Percentiles rank a stretch among this genome's conserved stretches.
Evolutionary conservation across 495 filamentous ascomycete genomes (phyloP).

Genomic region (Amorphotheca resinae): DNA sequence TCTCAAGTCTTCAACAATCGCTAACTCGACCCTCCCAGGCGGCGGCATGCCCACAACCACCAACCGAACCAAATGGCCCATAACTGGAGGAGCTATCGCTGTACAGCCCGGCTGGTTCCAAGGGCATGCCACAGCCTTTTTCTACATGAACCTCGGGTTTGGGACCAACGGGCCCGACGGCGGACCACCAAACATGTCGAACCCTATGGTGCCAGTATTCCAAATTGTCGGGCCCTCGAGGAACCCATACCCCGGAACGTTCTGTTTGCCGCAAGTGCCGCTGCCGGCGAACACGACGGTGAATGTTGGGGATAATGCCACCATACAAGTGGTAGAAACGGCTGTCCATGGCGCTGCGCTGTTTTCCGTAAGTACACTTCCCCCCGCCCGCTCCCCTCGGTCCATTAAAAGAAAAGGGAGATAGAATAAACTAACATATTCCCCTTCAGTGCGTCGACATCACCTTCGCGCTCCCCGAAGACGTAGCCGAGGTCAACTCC

Average conservation of each 20-base stretch:
- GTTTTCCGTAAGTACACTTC: constrained; percentile 86
- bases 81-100: constrained; percentile 70
- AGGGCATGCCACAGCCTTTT: constrained; percentile 70
- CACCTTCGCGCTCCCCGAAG: constrained; percentile 60
- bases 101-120: constrained; percentile 92
- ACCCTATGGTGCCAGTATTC: constrained; percentile 72
- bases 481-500: constrained; percentile 59
- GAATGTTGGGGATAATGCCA: constrained; percentile 76
- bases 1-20: not conserved
- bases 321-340: constrained; percentile 84
- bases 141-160: constrained; percentile 91
- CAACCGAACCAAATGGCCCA: constrained; percentile 89
- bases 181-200: constrained; percentile 75
- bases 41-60: constrained; percentile 67
- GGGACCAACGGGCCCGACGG: constrained; percentile 50
- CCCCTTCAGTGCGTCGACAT: constrained; percentile 78
- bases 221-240: constrained; percentile 75
- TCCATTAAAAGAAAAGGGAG: not conserved
- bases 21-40: constrained; percentile 38
- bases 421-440: constrained; percentile 4
- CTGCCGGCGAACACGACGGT: constrained; percentile 61
- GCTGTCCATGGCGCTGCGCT: constrained; percentile 83
- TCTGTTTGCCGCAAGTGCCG: constrained; percentile 88
- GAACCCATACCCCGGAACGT: constrained; percentile 67
- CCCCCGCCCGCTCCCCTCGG: not conserved